A percentile compares a stretch with the other conserved stretches of the same genome.
Conservation (phyloP, 1,139 yeast species). For the Debaryomyces sp. region DNA sequence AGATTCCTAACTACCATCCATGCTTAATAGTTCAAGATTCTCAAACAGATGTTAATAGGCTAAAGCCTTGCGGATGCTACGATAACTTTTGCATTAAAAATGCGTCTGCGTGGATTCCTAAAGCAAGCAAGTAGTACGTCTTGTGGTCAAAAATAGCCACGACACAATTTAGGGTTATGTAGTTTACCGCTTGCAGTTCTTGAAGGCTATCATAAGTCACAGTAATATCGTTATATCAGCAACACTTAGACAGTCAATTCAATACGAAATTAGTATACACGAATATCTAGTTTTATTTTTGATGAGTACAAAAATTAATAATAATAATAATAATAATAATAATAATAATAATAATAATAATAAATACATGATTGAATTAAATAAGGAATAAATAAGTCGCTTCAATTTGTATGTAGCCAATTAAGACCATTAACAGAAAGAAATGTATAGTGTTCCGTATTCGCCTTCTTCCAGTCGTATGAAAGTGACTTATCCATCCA, state of each 20-base stretch:
- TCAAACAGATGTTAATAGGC: constrained; percentile 41
- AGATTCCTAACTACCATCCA: constrained; percentile 45
- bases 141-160: neutral
- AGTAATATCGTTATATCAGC: too few species aligned
- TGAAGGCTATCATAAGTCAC: too few species aligned
- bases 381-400: neutral
- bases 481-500: constrained; percentile 45
- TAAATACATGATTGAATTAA: constrained; percentile 5
- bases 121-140: constrained; percentile 16
- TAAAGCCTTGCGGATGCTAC: constrained; percentile 48
- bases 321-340: too few species aligned
- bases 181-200: too few species aligned
- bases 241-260: too few species aligned
- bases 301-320: neutral
- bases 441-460: neutral
- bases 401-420: neutral
- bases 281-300: neutral
- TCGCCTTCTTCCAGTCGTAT: constrained; percentile 32
- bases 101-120: constrained; percentile 48
- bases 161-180: too few species aligned
- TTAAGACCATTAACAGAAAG: neutral
- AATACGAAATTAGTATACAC: neutral
- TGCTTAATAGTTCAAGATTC: constrained; percentile 48
- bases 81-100: constrained; percentile 46
- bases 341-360: neutral